These are phyloP conservation scores for Chrysoporthe austroafricana DNA, from an alignment of 2,329 filamentous ascomycete genomes.

Conservation along the genomic window DNA sequence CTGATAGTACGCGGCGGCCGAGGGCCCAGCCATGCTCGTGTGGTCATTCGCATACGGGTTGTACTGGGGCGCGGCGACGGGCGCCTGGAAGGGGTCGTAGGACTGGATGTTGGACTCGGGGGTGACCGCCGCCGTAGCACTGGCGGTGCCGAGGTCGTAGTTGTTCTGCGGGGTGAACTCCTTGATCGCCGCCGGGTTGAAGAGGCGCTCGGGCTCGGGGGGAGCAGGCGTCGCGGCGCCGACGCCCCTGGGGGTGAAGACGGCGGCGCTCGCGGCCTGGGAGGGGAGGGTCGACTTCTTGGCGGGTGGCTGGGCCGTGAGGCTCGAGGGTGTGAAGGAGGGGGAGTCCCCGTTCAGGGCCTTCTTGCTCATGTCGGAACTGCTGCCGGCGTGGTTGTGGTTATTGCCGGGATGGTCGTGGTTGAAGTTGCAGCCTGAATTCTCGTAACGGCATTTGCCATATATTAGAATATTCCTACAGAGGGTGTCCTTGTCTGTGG, in stretches of 20 bases:
- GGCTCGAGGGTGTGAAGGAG: constrained; percentile 78
- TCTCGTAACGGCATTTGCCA: constrained; percentile 89
- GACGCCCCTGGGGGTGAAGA: constrained; percentile 75
- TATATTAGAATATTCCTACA: constrained; percentile 94
- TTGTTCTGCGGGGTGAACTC: constrained; percentile 62
- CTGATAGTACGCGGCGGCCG: constrained; percentile 69
- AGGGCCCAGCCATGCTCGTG: constrained; percentile 53
- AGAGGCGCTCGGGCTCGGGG: constrained; percentile 46
- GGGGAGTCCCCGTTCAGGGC: constrained; percentile 93
- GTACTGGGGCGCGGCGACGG: constrained; percentile 54
- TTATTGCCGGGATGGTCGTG: constrained; percentile 62
- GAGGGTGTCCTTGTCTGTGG: constrained; percentile 76
- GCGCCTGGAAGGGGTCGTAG: constrained; percentile 69
- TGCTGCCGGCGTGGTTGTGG: constrained; percentile 14
- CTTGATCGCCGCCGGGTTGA: constrained; percentile 60
- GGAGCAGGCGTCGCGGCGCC: constrained; percentile 48
- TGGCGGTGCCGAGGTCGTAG: constrained; percentile 56
- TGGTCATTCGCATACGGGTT: constrained; percentile 83
- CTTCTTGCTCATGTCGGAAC: constrained; percentile 58
- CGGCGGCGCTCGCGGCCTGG: constrained; percentile 85
- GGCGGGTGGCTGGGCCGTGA: constrained; percentile 42
- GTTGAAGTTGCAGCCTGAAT: constrained; percentile 88
- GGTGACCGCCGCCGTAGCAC: constrained; percentile 42
- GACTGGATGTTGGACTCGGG: constrained; percentile 50
- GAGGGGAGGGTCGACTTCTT: constrained; percentile 84